Conservation (phyloP, 768 basidiomycete species). For the Lactarius trivialis region DNA sequence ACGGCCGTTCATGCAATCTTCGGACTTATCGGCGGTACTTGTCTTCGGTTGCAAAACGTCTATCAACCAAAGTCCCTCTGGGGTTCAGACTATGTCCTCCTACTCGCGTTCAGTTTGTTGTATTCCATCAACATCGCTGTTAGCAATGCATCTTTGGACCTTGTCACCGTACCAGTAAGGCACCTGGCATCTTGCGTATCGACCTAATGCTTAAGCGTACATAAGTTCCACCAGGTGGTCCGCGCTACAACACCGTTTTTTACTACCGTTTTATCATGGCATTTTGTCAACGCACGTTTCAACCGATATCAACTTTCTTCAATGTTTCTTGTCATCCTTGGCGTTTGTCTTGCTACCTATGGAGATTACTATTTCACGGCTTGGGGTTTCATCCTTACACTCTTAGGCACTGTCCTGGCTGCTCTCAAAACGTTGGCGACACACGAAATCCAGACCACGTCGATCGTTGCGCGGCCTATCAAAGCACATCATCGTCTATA, state of each 20-base stretch:
- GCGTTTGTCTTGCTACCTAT: slow-evolving; percentile 91
- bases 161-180: slow-evolving; percentile 87
- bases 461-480: slow-evolving; percentile 21
- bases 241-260: slow-evolving; percentile 91
- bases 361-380: slow-evolving; percentile 92
- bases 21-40: slow-evolving; percentile 72
- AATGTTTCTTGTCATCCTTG: slow-evolving; percentile 78
- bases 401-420: slow-evolving; percentile 86
- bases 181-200: background rate
- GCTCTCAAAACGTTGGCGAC: slow-evolving; percentile 92
- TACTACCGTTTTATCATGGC: slow-evolving; percentile 69
- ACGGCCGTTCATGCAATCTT: slow-evolving; percentile 89
- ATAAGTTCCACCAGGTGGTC: slow-evolving; percentile 93
- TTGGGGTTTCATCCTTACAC: slow-evolving; percentile 79
- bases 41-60: slow-evolving; percentile 50
- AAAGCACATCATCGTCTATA: slow-evolving; percentile 2
- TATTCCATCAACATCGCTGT: slow-evolving; percentile 94
- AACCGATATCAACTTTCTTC: slow-evolving; percentile 60
- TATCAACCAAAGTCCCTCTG: slow-evolving; percentile 54
- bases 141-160: slow-evolving; percentile 82
- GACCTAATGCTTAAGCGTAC: background rate
- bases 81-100: slow-evolving; percentile 46
- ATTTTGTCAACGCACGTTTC: slow-evolving; percentile 58
- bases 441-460: slow-evolving; percentile 58
- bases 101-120: slow-evolving; percentile 78